Percentiles rank a stretch among this genome's conserved stretches.
phyloP scores from a whole-genome alignment of 2,329 filamentous ascomycete genomes.

The Ophiocordyceps camponoti-saundersi region DNA sequence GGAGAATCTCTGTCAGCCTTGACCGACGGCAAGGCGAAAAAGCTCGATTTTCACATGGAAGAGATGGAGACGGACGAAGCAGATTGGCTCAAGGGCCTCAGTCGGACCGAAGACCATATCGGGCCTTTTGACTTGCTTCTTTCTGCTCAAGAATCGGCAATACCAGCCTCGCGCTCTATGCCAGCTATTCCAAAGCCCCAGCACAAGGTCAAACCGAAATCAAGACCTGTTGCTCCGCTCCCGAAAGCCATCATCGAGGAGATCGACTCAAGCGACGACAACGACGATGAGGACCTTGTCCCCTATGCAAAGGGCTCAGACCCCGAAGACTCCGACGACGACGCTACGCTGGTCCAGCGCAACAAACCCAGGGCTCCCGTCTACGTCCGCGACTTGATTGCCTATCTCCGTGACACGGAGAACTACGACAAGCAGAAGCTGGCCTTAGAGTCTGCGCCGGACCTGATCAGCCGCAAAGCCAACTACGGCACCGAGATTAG shows the following conservation, averaged over 20 bases:
- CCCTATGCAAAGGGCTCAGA: constrained; percentile 81
- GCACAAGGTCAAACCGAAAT: constrained; percentile 6
- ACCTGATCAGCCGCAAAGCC: constrained; percentile 74
- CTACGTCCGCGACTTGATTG: constrained; percentile 74
- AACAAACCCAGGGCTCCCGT: constrained; percentile 75
- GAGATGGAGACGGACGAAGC: constrained; percentile 61
- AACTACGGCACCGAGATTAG: constrained; percentile 76
- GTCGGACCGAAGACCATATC: constrained; percentile 41
- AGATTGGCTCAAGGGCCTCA: constrained; percentile 54
- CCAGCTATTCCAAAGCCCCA: constrained; percentile 1
- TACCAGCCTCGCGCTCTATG: background rate
- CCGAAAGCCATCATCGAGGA: constrained; percentile 45
- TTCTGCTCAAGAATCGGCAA: constrained; percentile 3
- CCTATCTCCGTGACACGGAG: constrained; percentile 63
- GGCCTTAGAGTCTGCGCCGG: constrained; percentile 58
- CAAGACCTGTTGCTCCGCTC: constrained; percentile 14
- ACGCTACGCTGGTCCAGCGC: constrained; percentile 69
- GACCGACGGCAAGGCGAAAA: constrained; percentile 49
- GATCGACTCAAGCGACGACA: constrained; percentile 40
- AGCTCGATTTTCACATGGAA: constrained; percentile 70
- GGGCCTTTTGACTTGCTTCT: constrained; percentile 39
- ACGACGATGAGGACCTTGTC: constrained; percentile 48
- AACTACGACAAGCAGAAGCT: constrained; percentile 73
- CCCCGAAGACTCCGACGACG: constrained; percentile 80
- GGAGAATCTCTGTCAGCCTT: constrained; percentile 55